Conservation (phyloP, 2,329 filamentous ascomycete species). For the Exserohilum rostratum region DNA sequence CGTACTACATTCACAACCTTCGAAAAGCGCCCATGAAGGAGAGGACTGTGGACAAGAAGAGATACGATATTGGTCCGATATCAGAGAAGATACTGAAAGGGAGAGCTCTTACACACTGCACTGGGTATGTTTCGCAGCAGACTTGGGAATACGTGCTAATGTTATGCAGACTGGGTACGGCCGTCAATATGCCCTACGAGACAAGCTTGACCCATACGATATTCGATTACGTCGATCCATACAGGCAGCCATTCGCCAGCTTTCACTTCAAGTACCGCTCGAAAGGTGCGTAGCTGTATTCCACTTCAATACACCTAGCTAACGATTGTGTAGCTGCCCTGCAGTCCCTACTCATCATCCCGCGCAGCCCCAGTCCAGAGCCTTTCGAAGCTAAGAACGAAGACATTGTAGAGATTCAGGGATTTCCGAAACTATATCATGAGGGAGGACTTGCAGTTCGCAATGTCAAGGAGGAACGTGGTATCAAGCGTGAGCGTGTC, state of each 20-base stretch:
- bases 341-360: conserved; percentile 42
- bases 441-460: not conserved
- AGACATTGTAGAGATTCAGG: conserved; percentile 17
- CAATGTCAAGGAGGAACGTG: conserved; percentile 11
- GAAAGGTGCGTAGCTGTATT: conserved; percentile 5
- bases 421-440: conserved; percentile 25
- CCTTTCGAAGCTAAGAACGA: conserved; percentile 24
- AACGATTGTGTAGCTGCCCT: conserved; percentile 25
- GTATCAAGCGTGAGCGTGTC: conserved; percentile 18
- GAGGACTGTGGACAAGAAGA: not conserved
- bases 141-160: not conserved
- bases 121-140: conserved; percentile 2
- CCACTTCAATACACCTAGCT: not conserved
- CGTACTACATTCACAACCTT: conserved; percentile 8
- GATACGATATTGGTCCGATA: not conserved
- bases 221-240: not conserved
- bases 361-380: conserved; percentile 32
- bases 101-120: conserved; percentile 18
- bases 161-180: not conserved
- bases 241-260: conserved; percentile 13
- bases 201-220: not conserved
- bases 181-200: not conserved
- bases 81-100: conserved; percentile 34
- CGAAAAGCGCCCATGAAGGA: not conserved
- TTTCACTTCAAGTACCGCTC: conserved; percentile 32